phyloP scores from a whole-genome alignment of 345 rosid genomes.

The Euphorbia peplus region DNA sequence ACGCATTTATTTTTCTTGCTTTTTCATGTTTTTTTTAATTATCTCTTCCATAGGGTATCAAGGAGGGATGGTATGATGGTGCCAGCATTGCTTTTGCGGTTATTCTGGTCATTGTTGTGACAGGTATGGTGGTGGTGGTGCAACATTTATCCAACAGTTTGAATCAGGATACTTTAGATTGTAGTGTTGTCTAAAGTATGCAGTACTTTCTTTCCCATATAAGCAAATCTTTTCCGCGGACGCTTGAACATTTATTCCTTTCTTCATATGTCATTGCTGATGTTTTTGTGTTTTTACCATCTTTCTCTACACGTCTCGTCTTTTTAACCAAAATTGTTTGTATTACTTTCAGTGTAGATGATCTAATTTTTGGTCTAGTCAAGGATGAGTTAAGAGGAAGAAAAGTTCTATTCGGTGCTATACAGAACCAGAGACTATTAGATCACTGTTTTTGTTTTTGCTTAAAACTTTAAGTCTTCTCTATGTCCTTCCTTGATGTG shows the following conservation, averaged over 20 bases:
- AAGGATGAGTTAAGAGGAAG: background rate
- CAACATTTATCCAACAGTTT: background rate
- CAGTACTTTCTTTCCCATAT: background rate
- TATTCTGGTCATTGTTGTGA: conserved; percentile 85
- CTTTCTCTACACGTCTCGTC: background rate
- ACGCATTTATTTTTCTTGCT: background rate
- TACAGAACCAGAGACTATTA: no score
- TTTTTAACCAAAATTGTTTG: background rate
- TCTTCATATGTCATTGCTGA: no score
- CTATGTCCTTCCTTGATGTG: background rate
- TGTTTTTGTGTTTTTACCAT: background rate
- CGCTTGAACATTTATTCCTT: background rate
- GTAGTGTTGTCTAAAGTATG: background rate
- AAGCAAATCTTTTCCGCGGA: background rate
- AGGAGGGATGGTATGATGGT: conserved; percentile 98
- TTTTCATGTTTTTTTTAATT: background rate
- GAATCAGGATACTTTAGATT: background rate
- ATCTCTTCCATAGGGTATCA: conserved; percentile 48
- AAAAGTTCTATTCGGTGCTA: background rate
- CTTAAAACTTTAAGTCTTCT: no score
- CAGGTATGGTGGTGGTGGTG: conserved; percentile 48
- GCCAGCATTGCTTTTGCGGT: conserved; percentile 99
- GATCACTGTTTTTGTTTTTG: background rate
- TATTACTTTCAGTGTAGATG: background rate
- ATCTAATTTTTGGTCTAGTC: background rate